Evolutionary conservation across 2,329 filamentous ascomycete genomes (phyloP).

Genomic region (Ascochyta koolunga): DNA sequence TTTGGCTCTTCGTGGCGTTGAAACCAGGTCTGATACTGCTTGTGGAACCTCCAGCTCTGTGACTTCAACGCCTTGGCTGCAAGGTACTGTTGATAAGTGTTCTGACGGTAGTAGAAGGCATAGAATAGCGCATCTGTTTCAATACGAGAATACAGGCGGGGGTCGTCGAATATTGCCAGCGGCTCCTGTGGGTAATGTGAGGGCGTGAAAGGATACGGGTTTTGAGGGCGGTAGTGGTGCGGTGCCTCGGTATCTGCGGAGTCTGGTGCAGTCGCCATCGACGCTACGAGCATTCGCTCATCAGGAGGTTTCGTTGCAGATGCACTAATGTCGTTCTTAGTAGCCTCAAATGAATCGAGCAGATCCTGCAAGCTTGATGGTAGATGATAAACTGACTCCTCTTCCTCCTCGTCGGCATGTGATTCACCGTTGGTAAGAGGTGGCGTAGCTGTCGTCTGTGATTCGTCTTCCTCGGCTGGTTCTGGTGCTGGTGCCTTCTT

Average conservation of each 20-base stretch:
- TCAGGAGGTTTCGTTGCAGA: slow-evolving; percentile 67
- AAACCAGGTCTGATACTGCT: slow-evolving; percentile 99
- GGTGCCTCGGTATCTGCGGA: slow-evolving; percentile 80
- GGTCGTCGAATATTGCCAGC: slow-evolving; percentile 90
- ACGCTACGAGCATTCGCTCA: slow-evolving; percentile 75
- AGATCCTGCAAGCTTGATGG: slow-evolving; percentile 88
- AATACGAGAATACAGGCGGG: slow-evolving; percentile 82
- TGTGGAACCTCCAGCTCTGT: slow-evolving; percentile 98
- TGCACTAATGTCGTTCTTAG: slow-evolving; percentile 71
- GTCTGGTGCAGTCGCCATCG: slow-evolving; percentile 76
- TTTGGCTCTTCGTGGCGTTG: slow-evolving; percentile 98
- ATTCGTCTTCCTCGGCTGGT: slow-evolving; percentile 42
- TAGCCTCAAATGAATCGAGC: slow-evolving; percentile 86
- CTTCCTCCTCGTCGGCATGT: slow-evolving; percentile 60
- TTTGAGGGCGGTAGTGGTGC: slow-evolving; percentile 81
- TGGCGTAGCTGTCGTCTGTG: slow-evolving; percentile 44
- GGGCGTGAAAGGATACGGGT: slow-evolving; percentile 74
- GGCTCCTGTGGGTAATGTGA: slow-evolving; percentile 91
- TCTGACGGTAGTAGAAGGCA: slow-evolving; percentile 98
- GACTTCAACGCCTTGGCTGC: slow-evolving; percentile 97
- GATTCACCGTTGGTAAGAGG: slow-evolving; percentile 60
- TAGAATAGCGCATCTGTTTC: slow-evolving; percentile 98
- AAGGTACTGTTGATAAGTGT: slow-evolving; percentile 92
- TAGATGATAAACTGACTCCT: slow-evolving; percentile 91
- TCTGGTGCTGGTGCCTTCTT: slow-evolving; percentile 42